phyloP scores from a whole-genome alignment of 257 asterid species.

The Capsicum rhomboideum region DNA sequence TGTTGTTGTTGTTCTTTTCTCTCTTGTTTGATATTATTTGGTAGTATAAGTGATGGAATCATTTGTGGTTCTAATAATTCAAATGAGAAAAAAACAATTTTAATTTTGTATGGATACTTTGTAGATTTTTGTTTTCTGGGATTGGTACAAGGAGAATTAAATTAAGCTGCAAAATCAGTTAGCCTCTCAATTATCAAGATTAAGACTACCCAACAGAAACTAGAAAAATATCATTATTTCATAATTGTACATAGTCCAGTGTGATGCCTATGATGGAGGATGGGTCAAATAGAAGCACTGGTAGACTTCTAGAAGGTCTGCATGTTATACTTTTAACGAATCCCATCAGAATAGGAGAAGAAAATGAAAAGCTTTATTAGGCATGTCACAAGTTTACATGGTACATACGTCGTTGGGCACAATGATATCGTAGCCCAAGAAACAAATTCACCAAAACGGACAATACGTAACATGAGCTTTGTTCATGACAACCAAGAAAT shows the following conservation, averaged over 20 bases:
- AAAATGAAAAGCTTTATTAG: background rate
- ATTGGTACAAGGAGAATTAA: slow-evolving; percentile 16
- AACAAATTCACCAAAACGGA: background rate
- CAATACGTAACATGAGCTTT: background rate
- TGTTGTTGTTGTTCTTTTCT: background rate
- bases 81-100: slow-evolving; percentile 17
- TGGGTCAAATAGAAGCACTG: fast-evolving
- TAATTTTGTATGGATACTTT: slow-evolving; percentile 19
- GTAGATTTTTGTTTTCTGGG: slow-evolving; percentile 14
- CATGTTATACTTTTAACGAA: background rate
- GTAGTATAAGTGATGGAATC: slow-evolving; percentile 13
- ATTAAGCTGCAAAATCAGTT: slow-evolving; percentile 25
- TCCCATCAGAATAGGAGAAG: background rate
- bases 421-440: background rate
- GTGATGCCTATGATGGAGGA: background rate
- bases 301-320: too few relatives aligned
- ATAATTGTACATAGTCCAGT: background rate
- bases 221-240: background rate
- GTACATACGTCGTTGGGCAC: background rate
- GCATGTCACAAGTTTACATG: background rate
- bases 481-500: background rate
- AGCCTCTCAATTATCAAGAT: slow-evolving; percentile 17
- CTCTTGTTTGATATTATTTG: slow-evolving; percentile 3
- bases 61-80: slow-evolving; percentile 22
- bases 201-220: slow-evolving; percentile 2